Evolutionary conservation across 352 stramenopile genomes (phyloP), one percentile per base, ranked within the genome.

Genomic region (Pythium phragmiticola): DNA sequence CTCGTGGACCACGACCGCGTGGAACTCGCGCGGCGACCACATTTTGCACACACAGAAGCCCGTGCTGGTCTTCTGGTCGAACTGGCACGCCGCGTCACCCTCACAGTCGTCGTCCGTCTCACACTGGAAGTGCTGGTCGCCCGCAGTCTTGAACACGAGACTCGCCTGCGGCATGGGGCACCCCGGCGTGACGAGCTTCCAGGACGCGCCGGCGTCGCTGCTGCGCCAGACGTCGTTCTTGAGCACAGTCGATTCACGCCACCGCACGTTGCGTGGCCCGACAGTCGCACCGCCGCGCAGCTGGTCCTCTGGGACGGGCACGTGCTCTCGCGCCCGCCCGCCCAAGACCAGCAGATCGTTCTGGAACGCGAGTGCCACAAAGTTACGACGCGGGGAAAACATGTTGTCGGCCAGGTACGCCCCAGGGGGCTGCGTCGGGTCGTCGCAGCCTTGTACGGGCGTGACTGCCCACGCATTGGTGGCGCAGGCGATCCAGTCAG

Each of bases 191-290:
- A 89, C 83, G 14, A 92, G 75, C 48, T 77, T 82, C 83, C 83
- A 92, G 17, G 83, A 90, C 8, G 77, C 75, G 9, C 80, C 84
- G 26, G 80, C 72, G 63, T 90, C 82, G 16, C 73, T 84, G 48
- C 79, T 90, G n/a, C 77, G 71, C 84, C 84, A 92, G 19, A 92
- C 78, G 58, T 92, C 83, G 59, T 92, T 92, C 54, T 90, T 90
- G 17, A 92, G 68, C 8, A 92, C 81, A 0, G 76, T 72, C 52
- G 76, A 85, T 67, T 92, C 83, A 5, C 84, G 69, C 82, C 79
- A 90, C 3, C 79, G 74, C 1, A 56, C 75, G 45, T 77, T 85
- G 17, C 65, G 60, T 0, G 79, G 75, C 0, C 64, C 65, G 11
- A 73, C 61, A 14, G 52, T 57, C 19, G 75, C 70, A 2, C 81